Percentiles rank a stretch among this genome's conserved stretches.
These are phyloP conservation scores for Casaregolazyma lundiana DNA, from an alignment of 1,139 yeast species.

Conservation along the genomic window DNA sequence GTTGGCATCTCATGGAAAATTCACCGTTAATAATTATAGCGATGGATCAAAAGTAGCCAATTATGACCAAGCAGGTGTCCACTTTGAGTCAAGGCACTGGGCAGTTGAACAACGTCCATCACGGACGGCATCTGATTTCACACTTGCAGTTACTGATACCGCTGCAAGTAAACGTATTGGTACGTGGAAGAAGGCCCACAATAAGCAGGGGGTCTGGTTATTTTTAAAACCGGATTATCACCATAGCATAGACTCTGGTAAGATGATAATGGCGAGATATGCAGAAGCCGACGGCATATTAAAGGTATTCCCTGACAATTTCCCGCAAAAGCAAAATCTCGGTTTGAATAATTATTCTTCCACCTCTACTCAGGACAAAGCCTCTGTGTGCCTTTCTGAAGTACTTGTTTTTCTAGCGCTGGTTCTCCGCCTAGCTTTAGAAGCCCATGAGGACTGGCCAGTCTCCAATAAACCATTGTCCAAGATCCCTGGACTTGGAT, in stretches of 20 bases:
- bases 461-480: not conserved
- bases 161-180: not conserved
- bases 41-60: not conserved
- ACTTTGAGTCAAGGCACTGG: not conserved
- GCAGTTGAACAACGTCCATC: not conserved
- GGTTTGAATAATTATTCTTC: not conserved
- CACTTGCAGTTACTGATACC: not conserved
- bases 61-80: not conserved
- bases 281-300: not conserved
- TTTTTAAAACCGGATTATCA: not conserved
- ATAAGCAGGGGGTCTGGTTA: conserved; percentile 1
- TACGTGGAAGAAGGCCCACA: conserved; percentile 7
- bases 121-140: not conserved
- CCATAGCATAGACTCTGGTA: not conserved
- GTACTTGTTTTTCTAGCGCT: not conserved
- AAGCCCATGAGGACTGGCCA: not conserved
- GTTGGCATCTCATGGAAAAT: not conserved
- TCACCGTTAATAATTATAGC: not conserved
- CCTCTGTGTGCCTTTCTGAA: not conserved
- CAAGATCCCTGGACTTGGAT: not conserved
- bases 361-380: not conserved
- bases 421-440: not conserved
- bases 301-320: conserved; percentile 6
- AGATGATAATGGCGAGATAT: conserved; percentile 7
- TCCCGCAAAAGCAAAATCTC: not conserved